Evolutionary conservation across 169 alveolate species (phyloP), one percentile per base, ranked within the genome.

Genomic region (Cyclospora cayetanensis): DNA sequence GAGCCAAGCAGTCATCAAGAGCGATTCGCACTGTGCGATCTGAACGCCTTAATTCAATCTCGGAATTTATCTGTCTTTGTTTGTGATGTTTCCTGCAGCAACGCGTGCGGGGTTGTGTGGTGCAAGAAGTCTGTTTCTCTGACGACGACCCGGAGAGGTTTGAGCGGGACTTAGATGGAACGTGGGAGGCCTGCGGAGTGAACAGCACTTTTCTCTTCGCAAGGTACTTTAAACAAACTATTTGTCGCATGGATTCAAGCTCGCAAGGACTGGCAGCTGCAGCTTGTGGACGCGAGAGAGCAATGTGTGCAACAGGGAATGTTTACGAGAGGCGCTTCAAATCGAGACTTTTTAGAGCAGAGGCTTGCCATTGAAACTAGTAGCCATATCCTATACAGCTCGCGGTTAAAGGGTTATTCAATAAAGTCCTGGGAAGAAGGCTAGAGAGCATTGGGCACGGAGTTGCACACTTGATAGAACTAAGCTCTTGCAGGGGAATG

Each of bases 181-280:
- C 68, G 27, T 92, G 94, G 94, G 91, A 55, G 20, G 93, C 94
- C 42, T 77, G 86, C 60, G 93, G 93, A n/a, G 93, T 92, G 34
- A 80, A 85, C 90, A 43, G 77, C 27, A 77, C 70, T 22, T 79
- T 92, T 31, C 93, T 92, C 7, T 92, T 92, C 53, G 94, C 94
- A 11, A 76, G 92, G 89, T 90, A 34, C 50, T n/a, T n/a, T n/a
- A n/a, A n/a, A n/a, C n/a, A n/a, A n/a, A n/a, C n/a, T 42, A 1
- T 43, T 39, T 7, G 25, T 18, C 18, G 80, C 60, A 31, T 11
- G 80, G 18, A 35, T 9, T 66, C 9, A 18, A 11, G 9, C 18
- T 35, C n/a, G 9, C 9, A 9, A 9, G n/a, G 60, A 18, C 9
- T 18, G 18, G 9, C n/a, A 31, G 43, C 9, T 9, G n/a, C 9